A percentile compares a stretch with the other conserved stretches of the same genome.
Evolutionary conservation across 768 basidiomycete species (phyloP).

Genomic region (Leccinum sublutescens): DNA sequence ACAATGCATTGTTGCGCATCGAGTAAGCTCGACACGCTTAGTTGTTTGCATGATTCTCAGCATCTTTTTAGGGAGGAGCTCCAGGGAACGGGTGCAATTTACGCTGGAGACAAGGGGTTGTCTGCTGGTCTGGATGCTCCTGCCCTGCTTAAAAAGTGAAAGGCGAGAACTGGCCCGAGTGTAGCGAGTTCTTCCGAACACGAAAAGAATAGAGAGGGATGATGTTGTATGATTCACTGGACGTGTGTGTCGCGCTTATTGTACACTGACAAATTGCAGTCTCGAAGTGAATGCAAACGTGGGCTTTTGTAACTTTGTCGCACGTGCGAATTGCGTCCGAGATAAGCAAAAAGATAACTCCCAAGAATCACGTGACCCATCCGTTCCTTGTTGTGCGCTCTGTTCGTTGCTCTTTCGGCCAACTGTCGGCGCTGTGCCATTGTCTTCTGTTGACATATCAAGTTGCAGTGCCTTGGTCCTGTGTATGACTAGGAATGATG

Average conservation of each 20-base stretch:
- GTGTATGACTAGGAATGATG: conserved; percentile 20
- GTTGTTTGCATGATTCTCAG: background rate
- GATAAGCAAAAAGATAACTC: conserved; percentile 21
- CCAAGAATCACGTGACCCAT: conserved; percentile 17
- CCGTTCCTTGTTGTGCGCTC: conserved; percentile 7
- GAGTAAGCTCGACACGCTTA: conserved; percentile 52
- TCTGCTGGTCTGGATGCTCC: conserved; percentile 75
- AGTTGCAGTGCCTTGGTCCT: conserved; percentile 25
- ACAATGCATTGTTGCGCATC: conserved; percentile 87
- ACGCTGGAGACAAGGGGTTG: conserved; percentile 76
- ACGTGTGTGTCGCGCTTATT: conserved; percentile 20
- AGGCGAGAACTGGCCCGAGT: conserved; percentile 3
- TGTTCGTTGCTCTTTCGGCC: background rate
- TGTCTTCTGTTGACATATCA: conserved; percentile 7
- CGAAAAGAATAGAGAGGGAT: conserved; percentile 1
- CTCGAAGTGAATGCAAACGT: conserved; percentile 15
- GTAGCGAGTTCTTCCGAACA: conserved; percentile 4
- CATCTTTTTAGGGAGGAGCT: conserved; percentile 66
- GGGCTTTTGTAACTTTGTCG: conserved; percentile 3
- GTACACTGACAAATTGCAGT: conserved; percentile 27
- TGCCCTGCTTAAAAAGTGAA: conserved; percentile 65
- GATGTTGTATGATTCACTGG: conserved; percentile 32
- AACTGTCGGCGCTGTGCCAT: conserved; percentile 1
- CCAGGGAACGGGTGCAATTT: conserved; percentile 56
- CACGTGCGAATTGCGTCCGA: conserved; percentile 8